Evolutionary conservation across 495 filamentous ascomycete genomes (phyloP), one percentile per base, ranked within the genome.

Genomic region (Rusavskia elegans): DNA sequence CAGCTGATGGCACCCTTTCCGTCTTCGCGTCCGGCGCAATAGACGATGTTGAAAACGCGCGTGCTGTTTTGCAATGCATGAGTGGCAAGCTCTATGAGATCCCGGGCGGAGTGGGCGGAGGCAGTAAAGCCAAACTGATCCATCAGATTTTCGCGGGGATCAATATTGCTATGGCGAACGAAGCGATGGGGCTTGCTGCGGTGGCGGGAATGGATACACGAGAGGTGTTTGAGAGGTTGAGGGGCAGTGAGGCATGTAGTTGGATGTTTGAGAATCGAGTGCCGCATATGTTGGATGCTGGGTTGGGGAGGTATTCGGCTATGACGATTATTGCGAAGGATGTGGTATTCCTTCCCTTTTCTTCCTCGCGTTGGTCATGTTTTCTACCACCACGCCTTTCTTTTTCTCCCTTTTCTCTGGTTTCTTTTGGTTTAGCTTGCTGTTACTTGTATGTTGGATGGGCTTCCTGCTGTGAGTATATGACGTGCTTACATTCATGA

Each of bases 81-180:
- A 69, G 71, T 9, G 69, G 76, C 53, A 87, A 86, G 61, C 64
- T 89, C 30, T 88, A 87, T 57, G 71, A 84, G 19, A 81, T 92
- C 8, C 71, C 76, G 9, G 84, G 85, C 10, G 85, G 82, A 3
- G 68, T 89, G 48, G 84, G 84, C 5, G 79, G 79, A 0, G 85
- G 86, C n/a, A 86, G 81, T 57, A 89, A 89, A 60, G 84, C 88
- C 74, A 92, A 92, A 66, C 86, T 88, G 77, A 79, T 84, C 48
- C 85, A 89, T 64, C 86, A 92, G 63, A 79, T 92, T 17, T 72
- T 89, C 11, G 86, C 85, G 1, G 85, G 79, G 0, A 81, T 83
- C 51, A 79, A 88, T 54, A 89, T 92, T 57, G 71, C 83, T 2
- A 76, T 81, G 9, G 73, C 79, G 13, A 81, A 79, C 57, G 86